A percentile compares a stretch with the other conserved stretches of the same genome.
These are phyloP conservation scores for Mycena floridula DNA, from an alignment of 768 basidiomycete genomes.

Conservation along the genomic window DNA sequence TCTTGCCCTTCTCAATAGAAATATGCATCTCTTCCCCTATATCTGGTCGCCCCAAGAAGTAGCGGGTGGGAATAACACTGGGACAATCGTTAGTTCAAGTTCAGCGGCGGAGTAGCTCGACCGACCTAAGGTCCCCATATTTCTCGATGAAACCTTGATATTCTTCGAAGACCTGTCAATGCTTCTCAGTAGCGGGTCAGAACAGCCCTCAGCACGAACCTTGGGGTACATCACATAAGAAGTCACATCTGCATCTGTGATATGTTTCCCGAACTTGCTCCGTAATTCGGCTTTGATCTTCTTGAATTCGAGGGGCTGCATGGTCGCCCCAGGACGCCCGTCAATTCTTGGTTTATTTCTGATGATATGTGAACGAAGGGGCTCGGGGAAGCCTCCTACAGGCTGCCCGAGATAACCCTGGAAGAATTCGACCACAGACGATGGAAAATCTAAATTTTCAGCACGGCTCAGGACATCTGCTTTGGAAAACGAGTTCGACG, in stretches of 20 bases:
- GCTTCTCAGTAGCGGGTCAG: constrained; percentile 3
- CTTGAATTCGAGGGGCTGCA: constrained; percentile 90
- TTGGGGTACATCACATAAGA: constrained; percentile 99
- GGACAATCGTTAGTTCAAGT: constrained; percentile 7
- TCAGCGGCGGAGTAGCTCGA: not conserved
- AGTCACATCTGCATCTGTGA: constrained; percentile 88
- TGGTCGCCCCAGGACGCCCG: constrained; percentile 82
- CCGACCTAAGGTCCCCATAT: constrained; percentile 89
- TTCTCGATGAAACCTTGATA: constrained; percentile 93
- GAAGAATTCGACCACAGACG: constrained; percentile 97
- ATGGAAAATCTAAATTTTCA: constrained; percentile 93
- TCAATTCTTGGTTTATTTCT: constrained; percentile 92
- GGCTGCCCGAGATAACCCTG: constrained; percentile 98
- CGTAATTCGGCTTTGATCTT: constrained; percentile 91
- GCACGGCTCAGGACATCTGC: constrained; percentile 83
- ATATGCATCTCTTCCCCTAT: constrained; percentile 96
- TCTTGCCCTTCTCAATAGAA: constrained; percentile 94
- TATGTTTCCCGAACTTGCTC: constrained; percentile 92
- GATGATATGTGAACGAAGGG: constrained; percentile 85
- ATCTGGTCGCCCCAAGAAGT: constrained; percentile 91
- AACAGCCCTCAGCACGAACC: constrained; percentile 35
- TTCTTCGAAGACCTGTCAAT: constrained; percentile 85
- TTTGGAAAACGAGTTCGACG: constrained; percentile 85
- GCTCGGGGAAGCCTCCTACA: constrained; percentile 98
- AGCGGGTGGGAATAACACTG: constrained; percentile 92